These are phyloP conservation scores for Pseudogymnoascus sp. DNA, from an alignment of 2,329 filamentous ascomycete species.

Conservation along the genomic window DNA sequence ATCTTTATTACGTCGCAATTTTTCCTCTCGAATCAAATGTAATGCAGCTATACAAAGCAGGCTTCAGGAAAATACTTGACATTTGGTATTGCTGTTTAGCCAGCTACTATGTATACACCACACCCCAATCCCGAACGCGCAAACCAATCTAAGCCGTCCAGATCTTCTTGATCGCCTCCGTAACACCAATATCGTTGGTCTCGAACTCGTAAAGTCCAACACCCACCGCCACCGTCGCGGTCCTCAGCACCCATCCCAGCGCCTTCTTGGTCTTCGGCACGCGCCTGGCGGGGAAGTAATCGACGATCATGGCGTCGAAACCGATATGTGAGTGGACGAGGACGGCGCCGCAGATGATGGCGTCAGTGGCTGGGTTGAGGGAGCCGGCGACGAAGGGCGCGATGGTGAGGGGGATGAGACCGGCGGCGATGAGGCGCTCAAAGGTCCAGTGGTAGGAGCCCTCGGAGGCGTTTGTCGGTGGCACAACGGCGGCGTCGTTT, in stretches of 20 bases:
- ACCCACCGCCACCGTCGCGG: slow-evolving; percentile 69
- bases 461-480: slow-evolving; percentile 63
- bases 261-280: slow-evolving; percentile 58
- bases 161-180: slow-evolving; percentile 77
- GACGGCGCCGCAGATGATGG: slow-evolving; percentile 70
- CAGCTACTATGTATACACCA: slow-evolving; percentile 6
- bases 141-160: slow-evolving; percentile 62
- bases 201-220: slow-evolving; percentile 96
- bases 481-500: slow-evolving; percentile 77
- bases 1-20: background rate
- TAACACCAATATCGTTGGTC: slow-evolving; percentile 94
- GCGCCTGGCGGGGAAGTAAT: slow-evolving; percentile 73
- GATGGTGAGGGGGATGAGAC: slow-evolving; percentile 76
- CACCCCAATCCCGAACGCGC: background rate
- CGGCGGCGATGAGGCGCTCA: slow-evolving; percentile 74
- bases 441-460: slow-evolving; percentile 99
- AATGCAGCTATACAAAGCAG: background rate
- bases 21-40: background rate
- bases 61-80: background rate
- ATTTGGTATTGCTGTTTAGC: slow-evolving; percentile 7
- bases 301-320: slow-evolving; percentile 81
- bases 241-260: slow-evolving; percentile 72
- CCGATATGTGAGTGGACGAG: slow-evolving; percentile 94
- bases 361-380: slow-evolving; percentile 82
- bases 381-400: slow-evolving; percentile 88